phyloP scores from a whole-genome alignment of 768 basidiomycete genomes.

The Coprinopsis strossmayeri region DNA sequence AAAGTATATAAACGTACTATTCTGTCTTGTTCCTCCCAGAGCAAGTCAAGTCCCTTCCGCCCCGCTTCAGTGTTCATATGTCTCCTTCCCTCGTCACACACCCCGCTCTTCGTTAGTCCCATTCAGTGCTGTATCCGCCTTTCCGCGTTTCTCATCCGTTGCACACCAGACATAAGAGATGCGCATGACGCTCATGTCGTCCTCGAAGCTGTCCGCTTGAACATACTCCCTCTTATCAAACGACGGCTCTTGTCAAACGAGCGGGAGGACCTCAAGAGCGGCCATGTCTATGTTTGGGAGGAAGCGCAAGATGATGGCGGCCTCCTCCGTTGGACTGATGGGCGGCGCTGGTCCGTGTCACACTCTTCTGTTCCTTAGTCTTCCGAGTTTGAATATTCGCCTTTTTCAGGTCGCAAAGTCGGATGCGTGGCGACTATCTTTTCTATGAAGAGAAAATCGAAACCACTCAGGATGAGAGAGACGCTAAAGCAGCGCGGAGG shows the following conservation, averaged over 20 bases:
- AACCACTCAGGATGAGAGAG: constrained; percentile 72
- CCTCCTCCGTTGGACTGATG: constrained; percentile 76
- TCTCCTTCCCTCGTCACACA: constrained; percentile 34
- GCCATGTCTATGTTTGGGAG: constrained; percentile 83
- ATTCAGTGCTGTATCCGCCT: not conserved
- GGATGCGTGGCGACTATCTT: constrained; percentile 77
- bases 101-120: constrained; percentile 38
- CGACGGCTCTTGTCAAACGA: constrained; percentile 65
- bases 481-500: constrained; percentile 76
- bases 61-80: constrained; percentile 15
- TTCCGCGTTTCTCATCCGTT: constrained; percentile 5
- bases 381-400: not conserved
- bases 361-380: not conserved
- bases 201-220: constrained; percentile 69
- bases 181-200: constrained; percentile 74
- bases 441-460: constrained; percentile 84
- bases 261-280: constrained; percentile 61
- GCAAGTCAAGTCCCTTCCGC: not conserved
- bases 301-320: constrained; percentile 71
- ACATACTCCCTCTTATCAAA: constrained; percentile 63
- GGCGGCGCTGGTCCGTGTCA: constrained; percentile 57
- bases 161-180: constrained; percentile 59
- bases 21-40: constrained; percentile 5
- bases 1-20: constrained; percentile 12
- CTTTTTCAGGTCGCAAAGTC: constrained; percentile 64